Evolutionary conservation across 805 yeast genomes (phyloP).

Genomic region (Starmerella sp.): DNA sequence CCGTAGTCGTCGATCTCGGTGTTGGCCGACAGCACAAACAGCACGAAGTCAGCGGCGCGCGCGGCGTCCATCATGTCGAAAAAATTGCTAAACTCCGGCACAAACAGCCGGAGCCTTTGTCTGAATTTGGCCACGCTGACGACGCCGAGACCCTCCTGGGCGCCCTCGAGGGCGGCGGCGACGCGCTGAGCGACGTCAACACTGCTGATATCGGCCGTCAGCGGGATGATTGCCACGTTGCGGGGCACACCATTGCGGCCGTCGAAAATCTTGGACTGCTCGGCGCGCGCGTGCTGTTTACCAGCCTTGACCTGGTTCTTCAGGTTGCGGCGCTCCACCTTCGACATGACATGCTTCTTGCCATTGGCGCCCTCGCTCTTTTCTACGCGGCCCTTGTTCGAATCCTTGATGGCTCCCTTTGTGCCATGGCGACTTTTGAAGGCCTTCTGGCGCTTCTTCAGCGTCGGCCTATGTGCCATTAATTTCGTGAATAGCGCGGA

Average conservation of each 20-base stretch:
- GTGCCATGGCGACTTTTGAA: conserved; percentile 88
- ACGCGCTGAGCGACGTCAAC: conserved; percentile 22
- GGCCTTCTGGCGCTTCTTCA: conserved; percentile 75
- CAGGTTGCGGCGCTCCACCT: conserved; percentile 61
- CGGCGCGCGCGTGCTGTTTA: conserved; percentile 52
- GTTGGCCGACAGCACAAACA: conserved; percentile 79
- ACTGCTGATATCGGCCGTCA: conserved; percentile 56
- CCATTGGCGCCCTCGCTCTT: conserved; percentile 36
- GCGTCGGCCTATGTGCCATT: conserved; percentile 62
- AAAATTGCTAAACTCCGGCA: conserved; percentile 53
- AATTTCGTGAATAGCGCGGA: background rate
- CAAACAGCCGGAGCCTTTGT: conserved; percentile 56
- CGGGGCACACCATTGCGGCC: conserved; percentile 74
- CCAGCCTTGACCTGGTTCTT: conserved; percentile 63
- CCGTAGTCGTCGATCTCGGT: conserved; percentile 78
- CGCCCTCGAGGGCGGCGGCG: conserved; percentile 14
- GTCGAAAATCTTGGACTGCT: conserved; percentile 61
- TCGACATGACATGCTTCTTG: conserved; percentile 34
- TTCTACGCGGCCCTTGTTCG: conserved; percentile 76
- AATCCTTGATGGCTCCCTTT: conserved; percentile 73
- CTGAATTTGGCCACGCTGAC: conserved; percentile 55
- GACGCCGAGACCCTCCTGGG: conserved; percentile 26
- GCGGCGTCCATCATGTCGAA: conserved; percentile 72
- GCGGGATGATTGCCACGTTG: conserved; percentile 67
- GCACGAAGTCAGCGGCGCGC: conserved; percentile 76